These are phyloP conservation scores for Spencermartinsiella europaea DNA, from an alignment of 805 yeast species.

Conservation along the genomic window DNA sequence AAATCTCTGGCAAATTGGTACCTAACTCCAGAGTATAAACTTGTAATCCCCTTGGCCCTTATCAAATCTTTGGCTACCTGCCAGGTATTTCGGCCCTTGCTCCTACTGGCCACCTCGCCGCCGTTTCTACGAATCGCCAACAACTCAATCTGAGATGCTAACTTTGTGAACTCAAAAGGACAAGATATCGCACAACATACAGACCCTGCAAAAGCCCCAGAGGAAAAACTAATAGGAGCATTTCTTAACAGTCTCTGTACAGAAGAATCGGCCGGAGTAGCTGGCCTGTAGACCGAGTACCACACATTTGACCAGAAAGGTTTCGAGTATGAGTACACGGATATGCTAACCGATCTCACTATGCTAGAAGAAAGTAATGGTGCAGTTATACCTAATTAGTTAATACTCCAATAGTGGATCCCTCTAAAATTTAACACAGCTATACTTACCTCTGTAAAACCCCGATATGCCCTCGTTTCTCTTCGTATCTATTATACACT, in stretches of 20 bases:
- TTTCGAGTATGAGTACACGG: slow-evolving; percentile 53
- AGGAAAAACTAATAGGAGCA: slow-evolving; percentile 27
- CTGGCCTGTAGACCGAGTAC: slow-evolving; percentile 14
- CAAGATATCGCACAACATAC: slow-evolving; percentile 50
- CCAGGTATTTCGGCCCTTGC: slow-evolving; percentile 32
- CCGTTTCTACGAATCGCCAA: slow-evolving; percentile 34
- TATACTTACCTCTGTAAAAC: slow-evolving; percentile 57
- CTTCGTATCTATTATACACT: slow-evolving; percentile 54
- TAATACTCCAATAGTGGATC: too few species aligned
- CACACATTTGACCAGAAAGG: slow-evolving; percentile 29
- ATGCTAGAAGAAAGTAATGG: slow-evolving; percentile 60
- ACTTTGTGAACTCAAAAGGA: slow-evolving; percentile 81
- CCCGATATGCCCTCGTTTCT: slow-evolving; percentile 61
- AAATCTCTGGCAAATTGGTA: slow-evolving; percentile 68
- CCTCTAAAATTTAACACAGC: too few species aligned
- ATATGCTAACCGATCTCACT: slow-evolving; percentile 60
- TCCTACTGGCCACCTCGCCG: slow-evolving; percentile 9
- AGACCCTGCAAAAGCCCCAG: slow-evolving; percentile 68
- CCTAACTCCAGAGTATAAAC: slow-evolving; percentile 68
- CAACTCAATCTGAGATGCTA: slow-evolving; percentile 65
- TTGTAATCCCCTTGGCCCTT: slow-evolving; percentile 53
- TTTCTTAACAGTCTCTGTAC: slow-evolving; percentile 8
- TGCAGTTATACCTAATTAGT: slow-evolving; percentile 42
- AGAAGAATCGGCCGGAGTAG: slow-evolving; percentile 10
- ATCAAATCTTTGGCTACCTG: slow-evolving; percentile 50